Base-by-base conservation (phyloP, 2,329 filamentous ascomycete species). In the Phialophora verrucosa region DNA sequence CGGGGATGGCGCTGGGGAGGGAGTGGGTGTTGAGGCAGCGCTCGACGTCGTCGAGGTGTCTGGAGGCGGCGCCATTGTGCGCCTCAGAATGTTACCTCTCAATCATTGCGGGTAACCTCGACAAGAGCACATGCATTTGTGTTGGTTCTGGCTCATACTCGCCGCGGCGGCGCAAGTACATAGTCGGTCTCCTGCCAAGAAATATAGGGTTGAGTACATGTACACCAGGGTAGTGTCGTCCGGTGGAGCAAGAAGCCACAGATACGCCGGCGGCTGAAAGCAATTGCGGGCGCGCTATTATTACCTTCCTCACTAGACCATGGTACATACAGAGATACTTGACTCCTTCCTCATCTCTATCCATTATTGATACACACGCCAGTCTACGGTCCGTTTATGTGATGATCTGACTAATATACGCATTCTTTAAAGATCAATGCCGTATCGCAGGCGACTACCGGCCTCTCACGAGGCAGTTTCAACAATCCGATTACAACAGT, bases 1-100 rank as follows among this genome's bases (percentile, higher is more conserved):
- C 10, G 78, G 74, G 8, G 76, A 75, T 29, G 76, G 74, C 49
- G 70, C 63, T 31, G 71, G 68, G 4, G 70, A 68, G 3, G 70
- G 68, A 10, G 62, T 73, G 29, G 62, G 68, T 44, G 64, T 73
- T 56, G 69, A 62, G n/a, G 60, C 23, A 32, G 67, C 31, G 62
- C 66, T 64, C 60, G 69, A 55, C 11, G 53, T 29, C 25, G 53
- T n/a, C 6, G 53, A 14, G 27, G 27, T n/a, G 2, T 31, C 25
- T 20, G 66, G 29, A 27, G 67, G 65, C 65, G 70, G 69, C 68
- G 69, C 71, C 71, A 72, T 72, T 42, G 11, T 69, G 70, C 69
- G 69, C 70, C 70, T 57, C 38, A 25, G 31, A 17, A 61, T 63
- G 62, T 69, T 67, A 70, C 62, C 65, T 65, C 32, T 55, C 14